Conservation (phyloP, 768 basidiomycete genomes). For the Galerina sulciceps region DNA sequence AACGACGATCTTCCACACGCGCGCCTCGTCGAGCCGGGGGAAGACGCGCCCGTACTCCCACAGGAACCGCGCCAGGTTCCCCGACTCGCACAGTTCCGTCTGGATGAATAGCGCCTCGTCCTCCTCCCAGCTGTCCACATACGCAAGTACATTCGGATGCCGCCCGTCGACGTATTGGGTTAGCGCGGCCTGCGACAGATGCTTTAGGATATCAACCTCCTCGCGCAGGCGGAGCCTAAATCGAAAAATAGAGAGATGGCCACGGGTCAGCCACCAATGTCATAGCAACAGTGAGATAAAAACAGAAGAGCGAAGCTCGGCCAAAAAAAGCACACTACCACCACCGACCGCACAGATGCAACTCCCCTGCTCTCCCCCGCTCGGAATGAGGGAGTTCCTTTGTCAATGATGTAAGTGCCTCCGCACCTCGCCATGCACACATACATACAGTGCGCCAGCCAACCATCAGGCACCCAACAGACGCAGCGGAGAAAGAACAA, state of each 20-base stretch:
- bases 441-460: slow-evolving; percentile 6
- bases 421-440: slow-evolving; percentile 2
- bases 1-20: slow-evolving; percentile 94
- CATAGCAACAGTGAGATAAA: slow-evolving; percentile 33
- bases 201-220: slow-evolving; percentile 90
- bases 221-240: slow-evolving; percentile 84
- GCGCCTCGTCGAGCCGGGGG: slow-evolving; percentile 86
- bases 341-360: not conserved
- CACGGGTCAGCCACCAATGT: slow-evolving; percentile 16
- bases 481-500: slow-evolving; percentile 18
- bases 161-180: slow-evolving; percentile 38
- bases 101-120: slow-evolving; percentile 86
- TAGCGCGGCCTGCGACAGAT: slow-evolving; percentile 55
- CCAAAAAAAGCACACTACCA: slow-evolving; percentile 10
- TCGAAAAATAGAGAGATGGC: slow-evolving; percentile 22
- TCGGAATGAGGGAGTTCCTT: slow-evolving; percentile 8
- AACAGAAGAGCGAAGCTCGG: slow-evolving; percentile 12
- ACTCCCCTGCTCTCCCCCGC: not conserved
- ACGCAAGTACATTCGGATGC: slow-evolving; percentile 85
- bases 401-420: slow-evolving; percentile 1
- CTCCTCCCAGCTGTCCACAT: slow-evolving; percentile 97
- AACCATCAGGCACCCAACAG: slow-evolving; percentile 5
- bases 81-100: slow-evolving; percentile 92
- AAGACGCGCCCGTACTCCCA: slow-evolving; percentile 88
- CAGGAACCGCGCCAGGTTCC: slow-evolving; percentile 89